Conservation (phyloP, 257 asterid species). For the Ligustrum vulgare region DNA sequence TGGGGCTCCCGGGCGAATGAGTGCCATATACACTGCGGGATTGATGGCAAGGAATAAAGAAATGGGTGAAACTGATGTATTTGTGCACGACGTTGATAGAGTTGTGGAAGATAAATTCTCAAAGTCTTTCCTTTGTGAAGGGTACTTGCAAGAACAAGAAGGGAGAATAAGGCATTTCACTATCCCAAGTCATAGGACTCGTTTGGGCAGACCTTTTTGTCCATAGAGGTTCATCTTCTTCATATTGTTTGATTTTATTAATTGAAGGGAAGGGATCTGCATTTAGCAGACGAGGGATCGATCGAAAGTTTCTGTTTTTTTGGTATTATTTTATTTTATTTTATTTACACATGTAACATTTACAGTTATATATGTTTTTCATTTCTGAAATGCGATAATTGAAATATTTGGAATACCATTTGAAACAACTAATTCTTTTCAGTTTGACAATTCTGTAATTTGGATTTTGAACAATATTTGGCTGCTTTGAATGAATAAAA, state of each 20-base stretch:
- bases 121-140: constrained; percentile 67
- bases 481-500: too few species aligned
- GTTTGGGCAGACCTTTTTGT: constrained; percentile 61
- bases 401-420: too few species aligned
- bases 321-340: too few species aligned
- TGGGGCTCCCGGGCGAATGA: constrained; percentile 90
- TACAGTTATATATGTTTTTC: not conserved
- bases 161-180: constrained; percentile 81
- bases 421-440: not conserved
- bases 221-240: constrained; percentile 38
- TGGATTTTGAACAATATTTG: not conserved
- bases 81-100: constrained; percentile 89
- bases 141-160: constrained; percentile 62
- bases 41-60: constrained; percentile 78
- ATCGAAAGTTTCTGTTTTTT: not conserved
- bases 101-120: constrained; percentile 77
- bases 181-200: constrained; percentile 66
- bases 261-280: not conserved
- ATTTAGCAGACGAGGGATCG: not conserved
- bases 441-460: not conserved
- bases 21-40: constrained; percentile 84
- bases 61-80: constrained; percentile 72
- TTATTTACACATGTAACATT: not conserved
- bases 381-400: not conserved
- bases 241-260: not conserved